Percentiles rank a stretch among this genome's conserved stretches.
phyloP scores from a whole-genome alignment of 2,329 filamentous ascomycete genomes.

The Colletotrichum musae region DNA sequence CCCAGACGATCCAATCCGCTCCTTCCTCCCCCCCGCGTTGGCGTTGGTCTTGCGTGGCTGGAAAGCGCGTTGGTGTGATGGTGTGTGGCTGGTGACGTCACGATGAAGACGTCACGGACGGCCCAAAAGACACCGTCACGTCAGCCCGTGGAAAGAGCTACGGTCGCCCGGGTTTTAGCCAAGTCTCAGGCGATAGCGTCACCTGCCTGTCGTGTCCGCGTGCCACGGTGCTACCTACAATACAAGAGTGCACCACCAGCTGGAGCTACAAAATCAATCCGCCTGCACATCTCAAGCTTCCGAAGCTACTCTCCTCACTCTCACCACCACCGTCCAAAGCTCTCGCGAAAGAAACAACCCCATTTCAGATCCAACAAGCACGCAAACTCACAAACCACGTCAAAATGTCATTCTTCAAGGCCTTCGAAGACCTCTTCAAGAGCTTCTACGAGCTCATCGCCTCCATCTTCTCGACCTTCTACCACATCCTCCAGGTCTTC shows the following conservation, averaged over 20 bases:
- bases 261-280: not conserved
- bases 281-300: not conserved
- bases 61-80: conserved; percentile 24
- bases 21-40: not conserved
- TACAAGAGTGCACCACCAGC: conserved; percentile 9
- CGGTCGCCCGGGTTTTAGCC: conserved; percentile 17
- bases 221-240: conserved; percentile 19
- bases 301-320: not conserved
- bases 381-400: not conserved
- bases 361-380: not conserved
- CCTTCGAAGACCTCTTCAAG: conserved; percentile 55
- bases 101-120: conserved; percentile 38
- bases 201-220: conserved; percentile 23
- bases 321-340: not conserved
- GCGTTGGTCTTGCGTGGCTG: conserved; percentile 27
- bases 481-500: conserved; percentile 51
- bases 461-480: conserved; percentile 54
- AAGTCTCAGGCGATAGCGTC: conserved; percentile 32
- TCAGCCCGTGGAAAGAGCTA: not conserved
- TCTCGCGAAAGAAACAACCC: not conserved
- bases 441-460: conserved; percentile 59
- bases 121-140: not conserved
- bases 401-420: conserved; percentile 54
- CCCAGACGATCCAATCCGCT: conserved; percentile 26
- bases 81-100: conserved; percentile 40